Evolutionary conservation across 257 asterid species (phyloP), one percentile per base, ranked within the genome.

Genomic region (Gynochthodes officinalis): DNA sequence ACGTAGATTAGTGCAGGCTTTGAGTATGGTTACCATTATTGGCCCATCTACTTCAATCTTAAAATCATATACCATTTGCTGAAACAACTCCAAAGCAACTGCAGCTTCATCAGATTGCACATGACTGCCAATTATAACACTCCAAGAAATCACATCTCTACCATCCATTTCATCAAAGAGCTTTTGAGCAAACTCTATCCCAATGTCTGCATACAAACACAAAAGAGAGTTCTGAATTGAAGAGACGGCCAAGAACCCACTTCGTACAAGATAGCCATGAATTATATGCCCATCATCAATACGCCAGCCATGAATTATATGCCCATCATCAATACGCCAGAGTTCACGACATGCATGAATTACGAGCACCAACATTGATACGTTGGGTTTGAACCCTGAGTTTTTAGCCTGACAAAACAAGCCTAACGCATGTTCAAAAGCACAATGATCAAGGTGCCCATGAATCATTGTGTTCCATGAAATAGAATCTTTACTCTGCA

Each of bases 401-500:
- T 42, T 70, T 79, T 88, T 78, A 67, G 92, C 96, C 74, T 71
- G 87, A 67, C 55, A 44, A 76, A 83, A 90, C 81, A 89, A 82
- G 60, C 72, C 19, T 49, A 86, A 73, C 67, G 93, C 97, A 65
- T 76, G 81, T 71, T 73, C 78, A 73, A 77, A 62, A 75, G 73
- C 81, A 62, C 80, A 87, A 50, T 73, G 86, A 73, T 76, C 60
- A 61, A 87, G 80, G 84, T 86, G 76, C 39, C 83, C 93, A 35
- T 83, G 89, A 79, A 93, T 83, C 75, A 90, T 78, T 70, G 86
- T 88, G 84, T 93, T 93, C 98, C 98, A 90, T 4, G 98, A 87
- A 75, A 93, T 90, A 9, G 95, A 87, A 76, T 90, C 98, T 75
- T 76, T 82, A 13, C 61, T 44, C 69, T 25, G 57, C 89, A 84